Base-by-base conservation (phyloP, 176 grass and related monocot species). In the Zizania latifolia region DNA sequence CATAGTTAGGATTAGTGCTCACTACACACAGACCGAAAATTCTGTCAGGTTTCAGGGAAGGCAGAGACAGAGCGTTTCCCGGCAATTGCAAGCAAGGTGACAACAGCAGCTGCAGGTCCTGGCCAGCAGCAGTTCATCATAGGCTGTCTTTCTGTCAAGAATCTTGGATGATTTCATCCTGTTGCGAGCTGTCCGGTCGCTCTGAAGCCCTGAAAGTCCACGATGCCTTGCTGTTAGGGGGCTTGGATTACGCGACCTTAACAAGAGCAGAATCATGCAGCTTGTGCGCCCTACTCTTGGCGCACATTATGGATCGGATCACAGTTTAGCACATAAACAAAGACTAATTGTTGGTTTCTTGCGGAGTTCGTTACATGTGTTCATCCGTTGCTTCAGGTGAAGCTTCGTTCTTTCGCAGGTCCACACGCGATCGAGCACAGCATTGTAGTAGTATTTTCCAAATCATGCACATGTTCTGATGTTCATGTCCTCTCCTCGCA, bases 41-140 rank as follows among this genome's bases (percentile, higher is more conserved):
- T 12, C 4, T 13, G 16, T 48, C 11, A 13, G 34, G 76, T 30
- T 43, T 40, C 53, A 59, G 43, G 51, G 21, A 26, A 75, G 62
- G 31, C 30, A 10, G 62, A 4, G 17, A 0, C 54, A 4, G 17
- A 0, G 51, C 35, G 50, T 15, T 78, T 76, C 71, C 71, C 48
- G 38, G 29, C 7, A 87, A 30, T 6, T 78, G 59, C 66, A 82
- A 33, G 23, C 79, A 82, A 82, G 79, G 17, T 50, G 23, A 62
- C 31, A 23, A 14, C 32, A 46, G 65, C 44, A 57, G 54, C 17
- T 46, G 14, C 0, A 60, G 58, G 51, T 17, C 69, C 69, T 14
- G 31, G 39, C 17, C 24, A 77, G 3, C 12, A 9, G 32, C 14
- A 36, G 50, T 41, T 68, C 19, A 43, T 27, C 19, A 43, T 27